These are phyloP conservation scores for Acorus calamus DNA, from an alignment of 106 monocot species.

Conservation along the genomic window DNA sequence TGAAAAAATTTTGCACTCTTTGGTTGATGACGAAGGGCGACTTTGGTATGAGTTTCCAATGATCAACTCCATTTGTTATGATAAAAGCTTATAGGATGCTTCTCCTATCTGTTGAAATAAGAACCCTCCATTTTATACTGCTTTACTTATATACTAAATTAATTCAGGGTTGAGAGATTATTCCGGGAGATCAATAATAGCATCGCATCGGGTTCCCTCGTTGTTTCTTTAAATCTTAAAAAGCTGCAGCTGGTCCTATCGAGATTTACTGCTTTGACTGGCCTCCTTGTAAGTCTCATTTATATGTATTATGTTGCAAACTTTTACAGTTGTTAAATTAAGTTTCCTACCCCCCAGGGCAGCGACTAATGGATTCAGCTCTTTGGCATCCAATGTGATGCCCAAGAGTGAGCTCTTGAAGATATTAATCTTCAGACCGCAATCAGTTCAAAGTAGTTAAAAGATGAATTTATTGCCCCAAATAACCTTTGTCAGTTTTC, in stretches of 20 bases:
- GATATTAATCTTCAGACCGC: no score
- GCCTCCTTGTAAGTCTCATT: slow-evolving; percentile 70
- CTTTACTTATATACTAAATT: slow-evolving; percentile 1
- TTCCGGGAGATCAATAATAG: slow-evolving; percentile 77
- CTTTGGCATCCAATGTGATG: no score
- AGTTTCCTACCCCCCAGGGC: background rate
- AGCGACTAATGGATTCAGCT: no score
- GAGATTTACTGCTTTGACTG: slow-evolving; percentile 73
- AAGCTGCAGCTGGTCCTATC: slow-evolving; percentile 58
- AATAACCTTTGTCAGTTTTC: no score
- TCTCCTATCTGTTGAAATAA: no score
- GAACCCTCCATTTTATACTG: no score
- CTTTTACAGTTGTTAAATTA: background rate
- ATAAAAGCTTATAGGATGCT: background rate
- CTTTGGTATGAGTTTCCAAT: slow-evolving; percentile 52
- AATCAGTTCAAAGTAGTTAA: no score
- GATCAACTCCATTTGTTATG: background rate
- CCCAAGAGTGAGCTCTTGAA: no score
- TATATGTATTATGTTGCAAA: background rate
- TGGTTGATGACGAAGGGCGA: slow-evolving; percentile 81
- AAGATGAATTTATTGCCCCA: no score
- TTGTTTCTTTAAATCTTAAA: slow-evolving; percentile 53
- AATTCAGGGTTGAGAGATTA: slow-evolving; percentile 76
- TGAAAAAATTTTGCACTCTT: slow-evolving; percentile 68
- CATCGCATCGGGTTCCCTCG: slow-evolving; percentile 51